Evolutionary conservation across 2,329 filamentous ascomycete genomes (phyloP).

Genomic region (Cryphonectria japonica): DNA sequence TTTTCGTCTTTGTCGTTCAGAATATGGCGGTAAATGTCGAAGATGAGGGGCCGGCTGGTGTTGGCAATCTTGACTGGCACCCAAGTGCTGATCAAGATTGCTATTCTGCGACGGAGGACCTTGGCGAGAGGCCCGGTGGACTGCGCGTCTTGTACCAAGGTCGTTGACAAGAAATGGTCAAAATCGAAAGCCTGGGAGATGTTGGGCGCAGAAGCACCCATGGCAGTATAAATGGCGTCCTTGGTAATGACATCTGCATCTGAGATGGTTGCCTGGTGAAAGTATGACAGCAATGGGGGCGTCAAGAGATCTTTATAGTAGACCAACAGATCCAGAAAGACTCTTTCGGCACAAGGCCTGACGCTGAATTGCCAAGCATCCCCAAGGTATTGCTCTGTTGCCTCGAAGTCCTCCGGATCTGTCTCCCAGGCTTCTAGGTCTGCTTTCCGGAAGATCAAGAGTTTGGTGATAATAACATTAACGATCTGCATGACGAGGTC

Average conservation of each 20-base stretch:
- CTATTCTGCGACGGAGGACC: conserved; percentile 82
- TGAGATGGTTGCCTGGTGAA: conserved; percentile 73
- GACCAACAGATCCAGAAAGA: conserved; percentile 89
- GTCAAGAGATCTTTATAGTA: conserved; percentile 85
- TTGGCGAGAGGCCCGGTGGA: conserved; percentile 66
- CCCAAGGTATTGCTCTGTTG: conserved; percentile 80
- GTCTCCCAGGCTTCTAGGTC: conserved; percentile 93
- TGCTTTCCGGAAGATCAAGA: conserved; percentile 83
- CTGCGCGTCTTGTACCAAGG: conserved; percentile 79
- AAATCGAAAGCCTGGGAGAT: conserved; percentile 80
- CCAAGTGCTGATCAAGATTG: conserved; percentile 90
- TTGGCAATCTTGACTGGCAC: conserved; percentile 75
- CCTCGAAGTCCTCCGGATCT: conserved; percentile 94
- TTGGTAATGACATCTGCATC: conserved; percentile 76
- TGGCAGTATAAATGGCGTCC: conserved; percentile 91
- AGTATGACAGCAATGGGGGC: conserved; percentile 79
- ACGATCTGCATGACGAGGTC: conserved; percentile 81
- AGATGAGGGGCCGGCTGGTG: conserved; percentile 72
- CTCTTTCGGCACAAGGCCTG: conserved; percentile 87
- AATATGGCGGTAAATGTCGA: conserved; percentile 87
- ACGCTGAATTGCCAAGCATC: conserved; percentile 93
- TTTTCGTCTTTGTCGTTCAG: conserved; percentile 74
- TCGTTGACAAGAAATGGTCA: conserved; percentile 74
- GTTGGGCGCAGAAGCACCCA: conserved; percentile 82
- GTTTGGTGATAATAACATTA: conserved; percentile 80